Evolutionary conservation across 345 rosid species (phyloP), one percentile per base, ranked within the genome.

Genomic region (Fremontodendron californicum): DNA sequence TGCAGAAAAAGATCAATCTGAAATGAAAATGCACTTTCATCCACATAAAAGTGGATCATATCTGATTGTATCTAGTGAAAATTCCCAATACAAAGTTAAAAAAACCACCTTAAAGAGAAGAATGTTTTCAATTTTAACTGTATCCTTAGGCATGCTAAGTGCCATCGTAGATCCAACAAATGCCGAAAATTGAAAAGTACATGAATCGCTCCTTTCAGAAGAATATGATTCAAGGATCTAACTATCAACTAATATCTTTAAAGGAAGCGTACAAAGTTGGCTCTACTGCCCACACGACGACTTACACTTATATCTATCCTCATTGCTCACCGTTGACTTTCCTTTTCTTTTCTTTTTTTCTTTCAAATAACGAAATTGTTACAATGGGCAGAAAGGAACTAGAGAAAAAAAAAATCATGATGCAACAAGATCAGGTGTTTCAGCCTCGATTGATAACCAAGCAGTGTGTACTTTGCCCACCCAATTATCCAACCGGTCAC

Each of bases 341-440:
- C n/a, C n/a, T n/a, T 43, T 67, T 6, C 1, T 13, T 43, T 12
- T 2, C 18, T 37, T 37, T 42, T n/a, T n/a, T n/a, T n/a, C n/a
- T n/a, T 39, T 42, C 40, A 25, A 58, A 74, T 18, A 23, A 57
- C 12, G 67, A 57, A 58, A 58, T 39, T 42, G 77, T 74, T 74
- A 74, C 77, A 74, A 78, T 73, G 35, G 54, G 40, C 78, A 73
- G 63, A 43, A 13, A 49, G 75, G 69, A 76, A 81, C 78, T 33
- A 33, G 18, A 6, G 39, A 12, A 12, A 51, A 9, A 16, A 31
- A 70, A 57, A 71, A 65, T 90, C 77, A 94, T 21, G 89, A 80
- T 15, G 96, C 94, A 62, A 94, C 92, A 42, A 96, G 95, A 85
- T 96, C 99, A 1, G 99, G 99, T 64, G 98, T 96, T 82, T 96